phyloP scores from a whole-genome alignment of 352 stramenopile species.

The Globisporangium iwayamae region DNA sequence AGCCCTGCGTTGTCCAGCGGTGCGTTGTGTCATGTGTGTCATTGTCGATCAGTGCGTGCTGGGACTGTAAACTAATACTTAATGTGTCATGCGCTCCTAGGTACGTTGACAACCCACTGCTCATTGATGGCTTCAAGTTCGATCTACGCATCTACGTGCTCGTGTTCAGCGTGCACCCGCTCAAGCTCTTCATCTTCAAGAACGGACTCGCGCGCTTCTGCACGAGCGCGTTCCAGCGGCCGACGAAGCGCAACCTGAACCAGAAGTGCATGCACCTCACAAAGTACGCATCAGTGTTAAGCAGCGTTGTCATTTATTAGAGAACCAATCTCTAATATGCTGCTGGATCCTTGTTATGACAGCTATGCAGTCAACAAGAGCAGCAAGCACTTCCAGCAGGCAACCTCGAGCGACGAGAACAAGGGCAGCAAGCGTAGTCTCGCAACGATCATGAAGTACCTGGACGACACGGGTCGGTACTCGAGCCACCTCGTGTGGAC shows the following conservation, averaged over 20 bases:
- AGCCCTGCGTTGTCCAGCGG: slow-evolving; percentile 41
- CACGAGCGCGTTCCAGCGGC: slow-evolving; percentile 38
- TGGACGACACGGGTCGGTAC: slow-evolving; percentile 21
- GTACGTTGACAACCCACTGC: slow-evolving; percentile 90
- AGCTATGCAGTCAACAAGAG: slow-evolving; percentile 52
- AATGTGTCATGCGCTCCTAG: slow-evolving; percentile 21
- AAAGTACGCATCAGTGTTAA: slow-evolving; percentile 22
- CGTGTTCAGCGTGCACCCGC: slow-evolving; percentile 49
- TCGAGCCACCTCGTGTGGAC: slow-evolving; percentile 27
- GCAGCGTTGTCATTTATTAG: neutral
- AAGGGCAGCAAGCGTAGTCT: slow-evolving; percentile 39
- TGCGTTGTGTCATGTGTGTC: slow-evolving; percentile 11
- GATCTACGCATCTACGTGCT: slow-evolving; percentile 89
- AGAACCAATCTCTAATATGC: neutral
- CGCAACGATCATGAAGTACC: slow-evolving; percentile 26
- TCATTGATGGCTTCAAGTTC: slow-evolving; percentile 94
- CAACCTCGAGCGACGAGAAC: slow-evolving; percentile 16
- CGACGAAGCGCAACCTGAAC: slow-evolving; percentile 30
- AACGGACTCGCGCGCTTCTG: slow-evolving; percentile 88
- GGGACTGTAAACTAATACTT: neutral
- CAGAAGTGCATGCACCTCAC: slow-evolving; percentile 49
- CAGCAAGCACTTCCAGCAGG: slow-evolving; percentile 33
- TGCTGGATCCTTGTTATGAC: neutral
- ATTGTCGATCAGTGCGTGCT: neutral
- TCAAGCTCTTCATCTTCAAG: slow-evolving; percentile 82